A percentile compares a stretch with the other conserved stretches of the same genome.
These are phyloP conservation scores for Macadamia tetraphylla DNA, from an alignment of 164 flowering plant genomes.

Conservation along the genomic window DNA sequence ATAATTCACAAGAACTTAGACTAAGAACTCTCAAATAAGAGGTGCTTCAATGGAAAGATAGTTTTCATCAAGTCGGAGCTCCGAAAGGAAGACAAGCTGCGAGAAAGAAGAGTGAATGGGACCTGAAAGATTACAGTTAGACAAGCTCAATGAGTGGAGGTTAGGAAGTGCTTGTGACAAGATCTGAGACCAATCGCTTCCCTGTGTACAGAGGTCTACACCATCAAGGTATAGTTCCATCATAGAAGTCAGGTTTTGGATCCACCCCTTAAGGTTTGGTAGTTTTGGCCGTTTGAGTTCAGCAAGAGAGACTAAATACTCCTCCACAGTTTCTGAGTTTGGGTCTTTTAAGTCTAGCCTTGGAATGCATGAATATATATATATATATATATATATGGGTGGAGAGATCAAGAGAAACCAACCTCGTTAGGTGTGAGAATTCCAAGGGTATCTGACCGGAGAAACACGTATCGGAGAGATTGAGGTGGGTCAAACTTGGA, in stretches of 20 bases:
- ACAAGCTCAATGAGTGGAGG: slow-evolving; percentile 24
- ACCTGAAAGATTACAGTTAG: slow-evolving; percentile 15
- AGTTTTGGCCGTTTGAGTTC: slow-evolving; percentile 4
- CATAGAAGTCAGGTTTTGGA: too few relatives aligned
- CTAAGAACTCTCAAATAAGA: slow-evolving; percentile 12
- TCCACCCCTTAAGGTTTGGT: slow-evolving; percentile 5
- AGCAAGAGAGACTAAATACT: too few relatives aligned
- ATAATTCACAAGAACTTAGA: too few relatives aligned
- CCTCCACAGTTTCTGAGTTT: too few relatives aligned
- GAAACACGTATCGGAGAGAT: slow-evolving; percentile 20
- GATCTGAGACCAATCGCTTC: slow-evolving; percentile 30
- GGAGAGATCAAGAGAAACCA: slow-evolving; percentile 35
- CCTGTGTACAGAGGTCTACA: slow-evolving; percentile 10
- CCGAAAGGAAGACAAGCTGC: slow-evolving; percentile 17
- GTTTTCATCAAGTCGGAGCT: slow-evolving; percentile 11
- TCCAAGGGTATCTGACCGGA: slow-evolving; percentile 24
- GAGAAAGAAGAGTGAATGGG: slow-evolving; percentile 17
- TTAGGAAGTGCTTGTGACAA: slow-evolving; percentile 33
- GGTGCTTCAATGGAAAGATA: slow-evolving; percentile 22
- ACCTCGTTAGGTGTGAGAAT: slow-evolving; percentile 23
- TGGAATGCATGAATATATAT: too few relatives aligned
- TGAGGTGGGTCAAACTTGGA: slow-evolving; percentile 10
- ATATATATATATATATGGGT: background rate
- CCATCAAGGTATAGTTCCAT: too few relatives aligned
- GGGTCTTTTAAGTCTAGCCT: too few relatives aligned